Conservation (phyloP, 179 eudicot genomes). For the Monotropa hypopitys region DNA sequence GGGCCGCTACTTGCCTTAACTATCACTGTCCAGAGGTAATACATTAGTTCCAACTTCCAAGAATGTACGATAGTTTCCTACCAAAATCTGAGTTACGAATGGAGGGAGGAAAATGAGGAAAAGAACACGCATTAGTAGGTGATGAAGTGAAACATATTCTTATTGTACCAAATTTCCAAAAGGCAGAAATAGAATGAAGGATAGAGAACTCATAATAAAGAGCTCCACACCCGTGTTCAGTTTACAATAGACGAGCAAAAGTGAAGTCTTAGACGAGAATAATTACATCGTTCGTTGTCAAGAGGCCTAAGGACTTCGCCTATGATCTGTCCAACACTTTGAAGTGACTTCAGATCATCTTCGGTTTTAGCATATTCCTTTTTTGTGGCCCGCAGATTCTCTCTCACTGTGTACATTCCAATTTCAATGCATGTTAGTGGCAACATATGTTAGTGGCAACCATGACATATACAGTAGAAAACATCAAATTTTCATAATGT, state of each 20-base stretch:
- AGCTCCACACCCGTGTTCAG: background rate
- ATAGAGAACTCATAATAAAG: background rate
- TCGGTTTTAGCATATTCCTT: slow-evolving; percentile 92
- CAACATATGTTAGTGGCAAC: background rate
- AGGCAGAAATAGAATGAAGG: background rate
- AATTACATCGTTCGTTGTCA: slow-evolving; percentile 86
- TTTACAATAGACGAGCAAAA: background rate
- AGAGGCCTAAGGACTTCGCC: slow-evolving; percentile 98
- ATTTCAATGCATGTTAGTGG: background rate
- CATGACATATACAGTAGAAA: background rate
- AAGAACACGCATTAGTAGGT: background rate
- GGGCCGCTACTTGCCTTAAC: slow-evolving; percentile 98
- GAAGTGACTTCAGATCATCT: slow-evolving; percentile 94
- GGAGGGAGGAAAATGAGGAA: background rate
- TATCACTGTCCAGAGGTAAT: slow-evolving; percentile 37
- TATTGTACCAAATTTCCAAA: background rate
- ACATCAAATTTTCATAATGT: background rate
- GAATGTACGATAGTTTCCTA: background rate
- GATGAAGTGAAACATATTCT: background rate
- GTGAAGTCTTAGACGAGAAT: background rate
- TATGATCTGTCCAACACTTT: slow-evolving; percentile 97
- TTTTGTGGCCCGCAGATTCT: slow-evolving; percentile 51
- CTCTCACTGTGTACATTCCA: slow-evolving; percentile 43
- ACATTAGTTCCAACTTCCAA: slow-evolving; percentile 3
- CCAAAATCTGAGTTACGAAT: background rate